phyloP scores from a whole-genome alignment of 257 asterid genomes.

The Ophiorrhiza pumila region DNA sequence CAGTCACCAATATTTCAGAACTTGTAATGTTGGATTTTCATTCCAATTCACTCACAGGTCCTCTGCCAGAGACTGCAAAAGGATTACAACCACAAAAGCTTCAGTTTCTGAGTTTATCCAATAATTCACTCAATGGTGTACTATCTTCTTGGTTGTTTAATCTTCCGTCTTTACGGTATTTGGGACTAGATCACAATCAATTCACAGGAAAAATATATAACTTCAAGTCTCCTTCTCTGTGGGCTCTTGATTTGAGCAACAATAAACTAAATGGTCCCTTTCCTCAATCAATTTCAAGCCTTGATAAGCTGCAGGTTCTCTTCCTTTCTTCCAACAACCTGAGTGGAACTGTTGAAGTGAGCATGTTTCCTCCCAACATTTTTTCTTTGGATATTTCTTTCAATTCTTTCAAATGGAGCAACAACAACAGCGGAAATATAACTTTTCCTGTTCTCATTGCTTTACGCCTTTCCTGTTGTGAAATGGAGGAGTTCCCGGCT shows the following conservation, averaged over 20 bases:
- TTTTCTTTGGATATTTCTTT: conserved; percentile 14
- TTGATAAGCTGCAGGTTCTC: neutral
- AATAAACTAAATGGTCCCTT: conserved; percentile 12
- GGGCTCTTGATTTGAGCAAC: neutral
- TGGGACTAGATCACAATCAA: neutral
- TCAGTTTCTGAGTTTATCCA: too few relatives aligned
- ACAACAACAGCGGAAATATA: neutral
- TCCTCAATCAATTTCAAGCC: conserved; percentile 18
- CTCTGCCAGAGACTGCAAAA: too few relatives aligned
- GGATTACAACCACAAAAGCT: too few relatives aligned
- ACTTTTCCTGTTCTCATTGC: neutral
- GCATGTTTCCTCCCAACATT: conserved; percentile 7
- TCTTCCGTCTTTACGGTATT: neutral
- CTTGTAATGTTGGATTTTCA: too few relatives aligned
- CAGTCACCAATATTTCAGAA: too few relatives aligned
- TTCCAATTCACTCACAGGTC: too few relatives aligned
- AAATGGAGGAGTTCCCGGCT: neutral
- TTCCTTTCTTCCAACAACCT: conserved; percentile 22
- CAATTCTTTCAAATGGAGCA: conserved; percentile 9
- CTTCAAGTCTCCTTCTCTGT: neutral
- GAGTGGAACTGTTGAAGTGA: conserved; percentile 15
- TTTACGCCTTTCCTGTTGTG: neutral
- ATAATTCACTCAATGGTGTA: too few relatives aligned
- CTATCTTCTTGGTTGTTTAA: conserved; percentile 9
- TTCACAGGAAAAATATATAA: conserved; percentile 11